Evolutionary conservation across 768 basidiomycete genomes (phyloP), one percentile per base, ranked within the genome.

Genomic region (Nevesoporus exiguus): DNA sequence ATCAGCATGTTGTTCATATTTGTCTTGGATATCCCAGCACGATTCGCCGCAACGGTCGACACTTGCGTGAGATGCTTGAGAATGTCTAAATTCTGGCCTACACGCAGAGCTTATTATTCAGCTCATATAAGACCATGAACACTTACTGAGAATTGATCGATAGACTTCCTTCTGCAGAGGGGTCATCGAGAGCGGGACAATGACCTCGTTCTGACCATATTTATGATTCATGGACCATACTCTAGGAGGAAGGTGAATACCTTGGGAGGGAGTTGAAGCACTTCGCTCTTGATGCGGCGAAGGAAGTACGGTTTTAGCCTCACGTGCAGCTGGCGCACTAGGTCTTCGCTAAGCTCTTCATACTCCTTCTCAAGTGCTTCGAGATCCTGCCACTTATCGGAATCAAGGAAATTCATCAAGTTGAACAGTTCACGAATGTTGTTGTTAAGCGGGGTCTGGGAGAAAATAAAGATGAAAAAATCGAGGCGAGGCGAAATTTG

Each of bases 351-450:
- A 22, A 98, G 80, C 13, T 83, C 84, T 57, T 83, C 84, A 59
- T 93, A 86, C 55, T 90, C 79, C 61, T 80, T 81, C 54, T 88
- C 85, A 11, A 98, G 76, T 7, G 69, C 77, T 62, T 86, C 83
- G 21, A 98, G 74, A 66, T 98, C 83, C 6, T 72, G 67, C 91
- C 91, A 92, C 57, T 88, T 76, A 13, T 71, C 60, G 6, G 88
- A 83, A 66, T 94, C 91, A 17, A 98, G 80, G 75, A 98, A 98
- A 68, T 93, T 91, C 85, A 99, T 93, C 40, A 99, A 78, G 68
- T 95, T 98, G 77, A 98, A 96, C 24, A 99, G 72, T 71, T 99
- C 97, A 44, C 92, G 81, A 22, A 99, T 88, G 66, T 98, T 98
- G 75, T 98, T 98, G 71, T 98, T 98, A 54, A 98, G 71, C 0